A percentile compares a stretch with the other conserved stretches of the same genome.
Conservation (phyloP, 1,139 yeast species). For the Scheffersomyces cryptocercus region DNA sequence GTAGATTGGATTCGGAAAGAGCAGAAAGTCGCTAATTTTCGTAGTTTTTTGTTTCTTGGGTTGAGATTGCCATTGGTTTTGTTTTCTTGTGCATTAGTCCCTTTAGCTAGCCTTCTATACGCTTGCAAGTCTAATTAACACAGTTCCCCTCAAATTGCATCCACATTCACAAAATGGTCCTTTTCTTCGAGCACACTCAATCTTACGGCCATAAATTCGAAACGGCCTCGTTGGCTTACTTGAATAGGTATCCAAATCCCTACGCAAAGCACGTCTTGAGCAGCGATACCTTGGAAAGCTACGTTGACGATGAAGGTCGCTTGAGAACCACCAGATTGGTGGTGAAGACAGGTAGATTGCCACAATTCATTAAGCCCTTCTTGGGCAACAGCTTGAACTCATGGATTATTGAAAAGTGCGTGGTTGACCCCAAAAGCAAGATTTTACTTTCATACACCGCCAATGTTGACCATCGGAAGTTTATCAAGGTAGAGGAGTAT, state of each 20-base stretch:
- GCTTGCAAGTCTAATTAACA: too few relatives aligned
- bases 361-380: slow-evolving; percentile 76
- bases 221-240: slow-evolving; percentile 76
- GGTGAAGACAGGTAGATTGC: slow-evolving; percentile 78
- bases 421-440: slow-evolving; percentile 63
- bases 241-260: slow-evolving; percentile 89
- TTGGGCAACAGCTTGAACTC: slow-evolving; percentile 72
- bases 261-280: slow-evolving; percentile 86
- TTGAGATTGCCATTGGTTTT: too few relatives aligned
- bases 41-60: too few relatives aligned
- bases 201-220: slow-evolving; percentile 64
- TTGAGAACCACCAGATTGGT: slow-evolving; percentile 75
- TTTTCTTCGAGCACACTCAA: slow-evolving; percentile 59
- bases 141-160: background rate
- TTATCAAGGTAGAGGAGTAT: slow-evolving; percentile 79
- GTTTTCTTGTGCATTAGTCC: too few relatives aligned
- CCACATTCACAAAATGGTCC: slow-evolving; percentile 54
- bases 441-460: slow-evolving; percentile 72
- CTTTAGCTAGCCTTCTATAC: too few relatives aligned
- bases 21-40: too few relatives aligned
- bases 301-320: slow-evolving; percentile 62
- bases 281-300: slow-evolving; percentile 69
- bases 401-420: slow-evolving; percentile 81
- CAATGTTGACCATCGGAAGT: slow-evolving; percentile 81
- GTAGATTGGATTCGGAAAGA: too few relatives aligned